Percentiles rank a stretch among this genome's conserved stretches.
phyloP scores from a whole-genome alignment of 208 protist species.

The Leishmania martiniquensis region DNA sequence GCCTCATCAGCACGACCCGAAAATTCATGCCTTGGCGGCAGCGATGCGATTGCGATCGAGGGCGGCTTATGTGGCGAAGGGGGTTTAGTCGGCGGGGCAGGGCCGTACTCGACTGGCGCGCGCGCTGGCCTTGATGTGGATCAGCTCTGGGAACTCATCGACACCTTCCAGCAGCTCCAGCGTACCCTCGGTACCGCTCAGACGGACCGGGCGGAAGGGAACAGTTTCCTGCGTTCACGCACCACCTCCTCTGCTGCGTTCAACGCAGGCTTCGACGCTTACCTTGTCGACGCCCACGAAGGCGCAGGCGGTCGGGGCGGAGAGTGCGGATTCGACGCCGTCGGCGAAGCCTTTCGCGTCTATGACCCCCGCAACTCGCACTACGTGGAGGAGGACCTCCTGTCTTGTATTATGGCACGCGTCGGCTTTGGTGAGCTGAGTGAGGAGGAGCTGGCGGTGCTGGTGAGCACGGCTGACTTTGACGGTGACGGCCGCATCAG shows the following conservation, averaged over 20 bases:
- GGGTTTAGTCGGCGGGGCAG: background rate
- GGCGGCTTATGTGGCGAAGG: background rate
- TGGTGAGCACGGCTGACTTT: constrained; percentile 93
- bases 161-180: constrained; percentile 65
- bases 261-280: constrained; percentile 8
- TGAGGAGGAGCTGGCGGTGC: constrained; percentile 81
- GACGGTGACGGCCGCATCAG: constrained; percentile 93
- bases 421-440: constrained; percentile 88
- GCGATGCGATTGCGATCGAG: background rate
- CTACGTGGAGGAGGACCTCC: constrained; percentile 78
- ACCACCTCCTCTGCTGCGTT: constrained; percentile 8
- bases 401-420: constrained; percentile 85
- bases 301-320: background rate
- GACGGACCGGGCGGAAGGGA: background rate
- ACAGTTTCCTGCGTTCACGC: background rate
- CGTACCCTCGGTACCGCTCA: background rate
- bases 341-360: constrained; percentile 88
- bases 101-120: background rate
- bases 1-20: background rate
- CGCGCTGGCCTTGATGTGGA: constrained; percentile 75
- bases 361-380: constrained; percentile 91
- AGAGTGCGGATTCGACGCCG: constrained; percentile 65
- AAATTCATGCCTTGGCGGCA: background rate
- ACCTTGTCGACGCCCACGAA: constrained; percentile 12
- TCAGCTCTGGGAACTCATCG: constrained; percentile 88